A percentile compares a stretch with the other conserved stretches of the same genome.
These are phyloP conservation scores for Closterium sp. DNA, from an alignment of 139 green algal species.

Conservation along the genomic window DNA sequence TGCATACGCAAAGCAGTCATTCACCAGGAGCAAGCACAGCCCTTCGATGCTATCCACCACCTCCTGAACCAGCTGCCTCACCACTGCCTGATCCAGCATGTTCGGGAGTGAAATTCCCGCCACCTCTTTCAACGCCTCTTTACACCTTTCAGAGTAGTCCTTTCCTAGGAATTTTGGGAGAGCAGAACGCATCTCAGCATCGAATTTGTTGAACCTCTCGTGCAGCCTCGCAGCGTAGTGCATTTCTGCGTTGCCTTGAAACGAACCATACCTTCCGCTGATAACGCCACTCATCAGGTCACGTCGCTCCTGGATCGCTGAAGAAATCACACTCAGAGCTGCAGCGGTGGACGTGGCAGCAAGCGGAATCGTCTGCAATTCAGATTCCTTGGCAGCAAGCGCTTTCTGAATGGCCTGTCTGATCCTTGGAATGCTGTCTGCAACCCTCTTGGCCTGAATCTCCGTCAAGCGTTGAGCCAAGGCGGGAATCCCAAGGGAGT, in stretches of 20 bases:
- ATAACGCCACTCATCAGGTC: slow-evolving; percentile 14
- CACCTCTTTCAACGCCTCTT: slow-evolving; percentile 13
- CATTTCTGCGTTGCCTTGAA: background rate
- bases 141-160: slow-evolving; percentile 15
- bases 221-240: slow-evolving; percentile 17
- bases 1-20: slow-evolving; percentile 21
- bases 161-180: slow-evolving; percentile 3
- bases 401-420: background rate
- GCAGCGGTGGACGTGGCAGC: background rate
- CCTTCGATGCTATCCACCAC: slow-evolving; percentile 14
- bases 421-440: background rate
- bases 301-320: background rate
- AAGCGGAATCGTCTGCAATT: slow-evolving; percentile 6
- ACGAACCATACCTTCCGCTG: background rate
- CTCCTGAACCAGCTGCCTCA: background rate
- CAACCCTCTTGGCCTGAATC: background rate
- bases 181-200: background rate
- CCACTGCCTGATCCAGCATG: slow-evolving; percentile 7
- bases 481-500: background rate
- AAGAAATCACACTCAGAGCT: slow-evolving; percentile 1
- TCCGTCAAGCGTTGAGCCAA: background rate
- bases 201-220: background rate
- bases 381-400: background rate
- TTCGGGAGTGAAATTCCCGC: slow-evolving; percentile 33
- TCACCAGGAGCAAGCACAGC: background rate